Evolutionary conservation across 108 stramenopile species (phyloP), one percentile per base, ranked within the genome.

Genomic region (Cylindrotheca fusiformis): DNA sequence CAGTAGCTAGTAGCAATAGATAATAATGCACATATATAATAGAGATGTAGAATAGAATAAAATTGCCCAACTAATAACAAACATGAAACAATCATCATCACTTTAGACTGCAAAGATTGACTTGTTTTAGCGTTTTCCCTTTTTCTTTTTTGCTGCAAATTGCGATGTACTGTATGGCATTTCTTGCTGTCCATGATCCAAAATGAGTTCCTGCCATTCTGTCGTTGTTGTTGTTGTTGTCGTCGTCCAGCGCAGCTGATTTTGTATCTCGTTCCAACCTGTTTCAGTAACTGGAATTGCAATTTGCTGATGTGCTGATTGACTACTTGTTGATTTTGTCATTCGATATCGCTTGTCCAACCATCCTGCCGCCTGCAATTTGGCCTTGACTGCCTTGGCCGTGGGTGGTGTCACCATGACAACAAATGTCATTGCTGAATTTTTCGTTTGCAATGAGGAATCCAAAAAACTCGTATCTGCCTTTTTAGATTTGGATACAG

Each of bases 281-380:
- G 61, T 53, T 58, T 28, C 57, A 0, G 68, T 72, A 4, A 86
- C 65, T 31, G 88, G 85, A 47, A 90, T 41, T 19, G 83, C 85
- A 55, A 85, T 74, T 22, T 58, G 24, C 58, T 32, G 50, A 44
- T 55, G 25, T 26, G 18, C 25, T 26, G 56, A 23, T 12, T 36
- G 25, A 2, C 32, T 53, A 23, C 3, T 50, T 18, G 19, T 48
- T 67, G 45, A 31, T 26, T 41, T 48, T 33, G 32, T 66, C 86
- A 93, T 88, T 53, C 88, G 83, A 60, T 78, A 83, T 14, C 71
- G 67, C 45, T 81, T 84, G 55, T 90, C 83, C 27, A 90, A 59
- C 55, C 73, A 81, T 17, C 74, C 68, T 4, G 59, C 54, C 19
- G 53, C 46, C 53, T 78, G 78, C 32, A 93, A 63, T 17, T 62